These are phyloP conservation scores for Alternaria brassicicola DNA, from an alignment of 2,329 filamentous ascomycete genomes.

Conservation along the genomic window DNA sequence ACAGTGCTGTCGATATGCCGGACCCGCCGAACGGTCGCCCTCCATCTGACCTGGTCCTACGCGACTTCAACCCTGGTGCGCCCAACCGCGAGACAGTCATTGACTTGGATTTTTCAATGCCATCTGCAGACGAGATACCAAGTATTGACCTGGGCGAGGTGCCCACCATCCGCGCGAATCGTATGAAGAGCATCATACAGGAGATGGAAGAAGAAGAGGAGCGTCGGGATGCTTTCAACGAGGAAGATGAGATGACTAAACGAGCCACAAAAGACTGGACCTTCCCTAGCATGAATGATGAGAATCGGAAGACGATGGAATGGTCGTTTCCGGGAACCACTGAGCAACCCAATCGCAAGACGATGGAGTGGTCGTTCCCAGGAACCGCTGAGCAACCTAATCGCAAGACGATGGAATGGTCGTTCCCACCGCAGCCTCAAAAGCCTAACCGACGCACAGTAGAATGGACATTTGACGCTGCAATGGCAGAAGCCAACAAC, in stretches of 20 bases:
- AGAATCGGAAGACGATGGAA: constrained; percentile 57
- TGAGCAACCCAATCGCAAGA: constrained; percentile 48
- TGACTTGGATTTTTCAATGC: constrained; percentile 62
- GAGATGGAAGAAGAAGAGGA: constrained; percentile 53
- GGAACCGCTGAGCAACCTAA: constrained; percentile 41
- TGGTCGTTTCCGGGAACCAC: constrained; percentile 58
- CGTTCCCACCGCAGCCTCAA: constrained; percentile 49
- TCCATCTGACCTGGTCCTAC: constrained; percentile 62
- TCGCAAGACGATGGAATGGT: constrained; percentile 60
- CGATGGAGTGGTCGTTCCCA: constrained; percentile 55
- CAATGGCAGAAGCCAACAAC: constrained; percentile 49
- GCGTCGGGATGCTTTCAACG: constrained; percentile 36
- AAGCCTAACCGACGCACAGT: constrained; percentile 52
- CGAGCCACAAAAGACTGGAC: constrained; percentile 61
- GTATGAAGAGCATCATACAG: constrained; percentile 55
- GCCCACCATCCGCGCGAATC: constrained; percentile 63
- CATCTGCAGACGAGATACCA: constrained; percentile 40
- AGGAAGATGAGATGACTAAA: constrained; percentile 38
- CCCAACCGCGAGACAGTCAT: constrained; percentile 60
- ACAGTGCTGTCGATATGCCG: constrained; percentile 59
- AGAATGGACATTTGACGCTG: constrained; percentile 57
- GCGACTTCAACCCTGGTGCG: constrained; percentile 51
- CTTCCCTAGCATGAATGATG: constrained; percentile 54
- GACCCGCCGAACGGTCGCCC: constrained; percentile 50
- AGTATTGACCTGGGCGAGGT: constrained; percentile 57